Percentiles rank a stretch among this genome's conserved stretches.
Evolutionary conservation across 257 asterid genomes (phyloP).

Genomic region (Leptodermis oblonga): DNA sequence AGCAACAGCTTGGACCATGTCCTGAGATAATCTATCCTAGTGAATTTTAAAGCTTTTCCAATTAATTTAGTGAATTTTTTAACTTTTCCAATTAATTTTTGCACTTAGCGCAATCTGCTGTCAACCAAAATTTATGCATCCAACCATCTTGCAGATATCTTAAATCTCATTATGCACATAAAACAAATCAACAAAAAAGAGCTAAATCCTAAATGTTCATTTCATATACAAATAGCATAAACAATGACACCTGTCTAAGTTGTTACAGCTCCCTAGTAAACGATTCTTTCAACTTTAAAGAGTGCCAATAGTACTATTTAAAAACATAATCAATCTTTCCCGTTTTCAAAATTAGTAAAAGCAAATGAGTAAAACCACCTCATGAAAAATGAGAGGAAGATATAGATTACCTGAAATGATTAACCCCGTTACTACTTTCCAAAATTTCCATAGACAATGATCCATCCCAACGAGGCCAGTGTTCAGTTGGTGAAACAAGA

Average conservation of each 20-base stretch:
- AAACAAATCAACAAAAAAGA: background rate
- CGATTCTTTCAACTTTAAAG: background rate
- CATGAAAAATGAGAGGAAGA: background rate
- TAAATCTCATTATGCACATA: background rate
- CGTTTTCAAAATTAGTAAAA: background rate
- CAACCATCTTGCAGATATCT: background rate
- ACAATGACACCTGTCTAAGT: background rate
- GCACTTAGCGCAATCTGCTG: background rate
- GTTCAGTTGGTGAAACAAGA: conserved; percentile 78
- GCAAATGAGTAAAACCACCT: background rate
- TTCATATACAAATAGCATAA: background rate
- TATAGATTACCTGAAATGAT: conserved; percentile 60
- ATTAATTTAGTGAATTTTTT: background rate
- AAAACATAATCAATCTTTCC: background rate
- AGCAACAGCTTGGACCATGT: background rate
- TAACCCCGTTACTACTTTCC: conserved; percentile 54
- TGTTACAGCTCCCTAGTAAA: background rate
- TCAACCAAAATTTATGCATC: background rate
- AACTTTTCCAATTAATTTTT: background rate
- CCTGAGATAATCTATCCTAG: background rate
- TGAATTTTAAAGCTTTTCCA: background rate
- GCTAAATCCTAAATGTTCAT: background rate
- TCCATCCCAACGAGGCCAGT: conserved; percentile 98
- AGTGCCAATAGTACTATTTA: background rate
- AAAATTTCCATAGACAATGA: conserved; percentile 83